Evolutionary conservation across 2,329 filamentous ascomycete species (phyloP).

Genomic region (Fusarium fracticaudum): DNA sequence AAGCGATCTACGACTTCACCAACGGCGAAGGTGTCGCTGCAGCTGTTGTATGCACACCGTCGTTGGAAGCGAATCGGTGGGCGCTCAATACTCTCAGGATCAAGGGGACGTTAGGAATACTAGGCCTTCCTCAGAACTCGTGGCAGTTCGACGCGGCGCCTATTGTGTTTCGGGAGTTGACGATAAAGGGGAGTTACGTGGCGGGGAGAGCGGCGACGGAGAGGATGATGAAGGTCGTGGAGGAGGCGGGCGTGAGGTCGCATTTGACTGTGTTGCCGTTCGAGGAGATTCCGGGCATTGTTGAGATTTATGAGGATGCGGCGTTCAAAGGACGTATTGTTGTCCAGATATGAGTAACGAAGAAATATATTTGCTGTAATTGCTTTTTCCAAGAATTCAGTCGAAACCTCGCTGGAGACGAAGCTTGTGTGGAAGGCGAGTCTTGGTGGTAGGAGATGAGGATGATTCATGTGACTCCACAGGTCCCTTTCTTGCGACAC

Average conservation of each 20-base stretch:
- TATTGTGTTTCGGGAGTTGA: slow-evolving; percentile 4
- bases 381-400: too few relatives aligned
- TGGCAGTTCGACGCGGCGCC: slow-evolving; percentile 14
- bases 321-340: slow-evolving; percentile 8
- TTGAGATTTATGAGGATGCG: slow-evolving; percentile 5
- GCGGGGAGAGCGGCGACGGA: neutral
- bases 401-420: fast-evolving
- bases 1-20: neutral
- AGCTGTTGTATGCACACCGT: neutral
- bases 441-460: neutral
- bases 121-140: neutral
- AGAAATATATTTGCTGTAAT: too few relatives aligned
- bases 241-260: slow-evolving; percentile 5
- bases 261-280: slow-evolving; percentile 7
- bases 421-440: neutral
- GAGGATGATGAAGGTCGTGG: slow-evolving; percentile 4
- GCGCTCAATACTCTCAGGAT: neutral
- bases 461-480: neutral
- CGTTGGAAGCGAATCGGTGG: slow-evolving; percentile 9
- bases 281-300: neutral
- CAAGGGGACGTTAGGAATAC: slow-evolving; percentile 2
- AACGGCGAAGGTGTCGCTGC: neutral
- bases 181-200: neutral
- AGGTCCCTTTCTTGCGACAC: fast-evolving
- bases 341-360: neutral